Evolutionary conservation across 139 green algal genomes (phyloP).

Genomic region (Tetradesmus obliquus): DNA sequence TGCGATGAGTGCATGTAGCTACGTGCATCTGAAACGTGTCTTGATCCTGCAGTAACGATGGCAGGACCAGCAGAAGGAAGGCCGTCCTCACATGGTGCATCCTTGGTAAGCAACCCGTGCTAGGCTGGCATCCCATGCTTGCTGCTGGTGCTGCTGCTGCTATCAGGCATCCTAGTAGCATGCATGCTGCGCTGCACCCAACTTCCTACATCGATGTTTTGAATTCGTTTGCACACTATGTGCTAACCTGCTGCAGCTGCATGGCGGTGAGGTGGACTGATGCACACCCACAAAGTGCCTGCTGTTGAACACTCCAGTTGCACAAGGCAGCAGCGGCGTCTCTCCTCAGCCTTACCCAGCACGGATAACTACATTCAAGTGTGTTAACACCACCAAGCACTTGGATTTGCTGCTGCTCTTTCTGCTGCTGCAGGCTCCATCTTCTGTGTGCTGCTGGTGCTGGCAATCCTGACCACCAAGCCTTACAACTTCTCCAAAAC

Average conservation of each 20-base stretch:
- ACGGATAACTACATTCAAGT: too few relatives aligned
- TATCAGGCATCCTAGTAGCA: background rate
- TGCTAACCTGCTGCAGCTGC: too few relatives aligned
- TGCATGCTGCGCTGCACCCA: too few relatives aligned
- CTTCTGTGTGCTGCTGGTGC: background rate
- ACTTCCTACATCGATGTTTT: too few relatives aligned
- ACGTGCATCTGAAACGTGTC: background rate
- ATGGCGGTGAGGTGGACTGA: too few relatives aligned
- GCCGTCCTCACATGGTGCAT: background rate
- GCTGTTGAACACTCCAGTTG: too few relatives aligned
- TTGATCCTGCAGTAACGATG: background rate
- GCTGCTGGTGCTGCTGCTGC: background rate
- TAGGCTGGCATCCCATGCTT: background rate
- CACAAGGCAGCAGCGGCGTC: too few relatives aligned
- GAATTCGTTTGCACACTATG: too few relatives aligned
- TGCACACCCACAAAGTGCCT: too few relatives aligned
- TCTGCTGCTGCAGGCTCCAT: background rate
- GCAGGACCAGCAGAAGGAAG: background rate
- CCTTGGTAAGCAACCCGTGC: background rate
- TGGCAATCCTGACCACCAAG: conserved; percentile 13
- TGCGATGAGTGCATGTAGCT: background rate
- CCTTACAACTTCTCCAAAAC: conserved; percentile 1
- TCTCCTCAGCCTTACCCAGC: too few relatives aligned
- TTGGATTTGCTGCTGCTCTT: background rate
- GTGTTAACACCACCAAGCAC: too few relatives aligned